Evolutionary conservation across 352 stramenopile genomes (phyloP).

Genomic region (Aphanomyces cochlioides): DNA sequence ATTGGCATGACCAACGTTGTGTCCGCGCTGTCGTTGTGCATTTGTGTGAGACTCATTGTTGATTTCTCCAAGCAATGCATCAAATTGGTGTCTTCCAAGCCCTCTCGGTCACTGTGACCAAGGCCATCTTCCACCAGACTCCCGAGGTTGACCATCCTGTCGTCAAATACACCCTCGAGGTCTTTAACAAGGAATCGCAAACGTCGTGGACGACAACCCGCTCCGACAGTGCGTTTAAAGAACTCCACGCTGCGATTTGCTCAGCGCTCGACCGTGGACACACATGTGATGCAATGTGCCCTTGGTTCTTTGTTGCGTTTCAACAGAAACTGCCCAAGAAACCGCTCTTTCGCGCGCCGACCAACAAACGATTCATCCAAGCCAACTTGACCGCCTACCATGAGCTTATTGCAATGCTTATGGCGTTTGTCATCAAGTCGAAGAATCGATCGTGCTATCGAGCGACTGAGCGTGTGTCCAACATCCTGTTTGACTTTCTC

Average conservation of each 20-base stretch:
- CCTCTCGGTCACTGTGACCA: conserved; percentile 5
- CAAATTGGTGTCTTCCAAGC: not conserved
- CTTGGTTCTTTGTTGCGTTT: conserved; percentile 11
- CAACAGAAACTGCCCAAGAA: conserved; percentile 15
- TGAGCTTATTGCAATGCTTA: not conserved
- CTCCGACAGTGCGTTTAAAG: not conserved
- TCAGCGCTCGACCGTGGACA: not conserved
- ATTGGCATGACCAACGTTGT: no score
- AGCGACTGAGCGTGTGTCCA: not conserved
- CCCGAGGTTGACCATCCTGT: not conserved
- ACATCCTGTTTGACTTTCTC: not conserved
- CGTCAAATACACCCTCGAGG: not conserved
- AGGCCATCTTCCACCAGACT: not conserved
- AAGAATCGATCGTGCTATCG: conserved; percentile 13
- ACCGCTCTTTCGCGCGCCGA: not conserved
- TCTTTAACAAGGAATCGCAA: conserved; percentile 5
- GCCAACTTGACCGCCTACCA: conserved; percentile 7
- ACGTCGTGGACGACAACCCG: not conserved
- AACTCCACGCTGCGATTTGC: not conserved
- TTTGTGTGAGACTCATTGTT: no score
- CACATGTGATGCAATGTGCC: conserved; percentile 9
- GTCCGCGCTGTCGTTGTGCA: no score
- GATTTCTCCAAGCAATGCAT: no score
- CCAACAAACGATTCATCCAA: not conserved
- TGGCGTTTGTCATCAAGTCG: not conserved